These are phyloP conservation scores for Lasiodiplodia hormozganensis DNA, from an alignment of 2,329 filamentous ascomycete species.

Conservation along the genomic window DNA sequence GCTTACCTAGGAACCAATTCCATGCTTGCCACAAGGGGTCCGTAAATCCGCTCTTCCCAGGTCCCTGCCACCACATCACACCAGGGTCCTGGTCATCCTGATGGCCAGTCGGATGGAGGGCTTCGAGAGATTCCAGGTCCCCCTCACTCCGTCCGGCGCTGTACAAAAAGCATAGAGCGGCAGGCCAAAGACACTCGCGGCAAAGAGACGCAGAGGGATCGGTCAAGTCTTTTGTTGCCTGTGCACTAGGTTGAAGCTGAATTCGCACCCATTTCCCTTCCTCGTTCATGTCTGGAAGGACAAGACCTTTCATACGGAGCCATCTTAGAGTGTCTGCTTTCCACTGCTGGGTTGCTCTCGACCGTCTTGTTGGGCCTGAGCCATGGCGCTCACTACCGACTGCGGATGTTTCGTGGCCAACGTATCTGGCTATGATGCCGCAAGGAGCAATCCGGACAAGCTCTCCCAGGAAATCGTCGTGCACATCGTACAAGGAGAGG, in stretches of 20 bases:
- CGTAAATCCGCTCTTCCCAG: conserved; percentile 38
- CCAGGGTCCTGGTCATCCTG: conserved; percentile 13
- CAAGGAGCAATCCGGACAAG: conserved; percentile 25
- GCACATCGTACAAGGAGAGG: conserved; percentile 3
- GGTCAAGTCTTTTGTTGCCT: conserved; percentile 7
- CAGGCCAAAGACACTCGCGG: conserved; percentile 45
- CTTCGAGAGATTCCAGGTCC: not conserved
- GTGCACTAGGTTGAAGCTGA: conserved; percentile 20
- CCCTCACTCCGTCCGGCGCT: not conserved
- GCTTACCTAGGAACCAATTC: conserved; percentile 45
- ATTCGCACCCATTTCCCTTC: conserved; percentile 29
- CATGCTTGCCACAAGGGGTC: conserved; percentile 45
- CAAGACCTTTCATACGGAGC: conserved; percentile 45
- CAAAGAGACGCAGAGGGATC: not conserved
- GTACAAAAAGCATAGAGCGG: conserved; percentile 40
- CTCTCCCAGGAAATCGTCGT: conserved; percentile 25
- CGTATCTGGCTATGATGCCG: conserved; percentile 26
- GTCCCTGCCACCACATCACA: conserved; percentile 11
- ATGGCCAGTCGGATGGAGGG: conserved; percentile 27
- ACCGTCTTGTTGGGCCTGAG: not conserved
- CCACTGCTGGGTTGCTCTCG: conserved; percentile 36
- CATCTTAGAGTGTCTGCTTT: conserved; percentile 42
- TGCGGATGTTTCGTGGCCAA: conserved; percentile 14
- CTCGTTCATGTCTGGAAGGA: conserved; percentile 37
- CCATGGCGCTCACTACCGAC: conserved; percentile 10